Base-by-base conservation (phyloP, 805 yeast genomes). In the Yarrowia divulgata region DNA sequence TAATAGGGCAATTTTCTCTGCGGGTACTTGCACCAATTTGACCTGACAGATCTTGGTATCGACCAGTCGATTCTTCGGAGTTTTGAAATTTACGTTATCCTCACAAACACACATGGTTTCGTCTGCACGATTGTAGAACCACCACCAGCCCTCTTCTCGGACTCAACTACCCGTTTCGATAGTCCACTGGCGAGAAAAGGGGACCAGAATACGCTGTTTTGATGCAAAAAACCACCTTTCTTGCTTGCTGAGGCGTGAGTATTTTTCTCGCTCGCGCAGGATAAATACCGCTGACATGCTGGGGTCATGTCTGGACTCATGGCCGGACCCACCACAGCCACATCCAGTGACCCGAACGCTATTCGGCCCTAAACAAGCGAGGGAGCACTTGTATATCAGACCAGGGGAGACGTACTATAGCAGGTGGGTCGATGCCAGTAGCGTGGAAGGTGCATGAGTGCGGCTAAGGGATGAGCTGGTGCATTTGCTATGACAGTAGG, bases 241-340 rank as follows among this genome's bases (percentile, higher is more conserved):
- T 19, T 7, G 18, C 9, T 3, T 12, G 10, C 29, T 14, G 10
- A 19, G 12, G 18, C 14, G n/a, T 23, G 52, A 2, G 14, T 48
- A 23, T 23, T 46, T 46, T 23, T 35, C 35, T 48, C 35, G 1
- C 13, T 13, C 8, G 8, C 35, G 50, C 50, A 46, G 50, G 52
- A 29, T 16, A 52, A 52, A 52, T 18, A 52, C 43, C 57, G 42
- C 57, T 52, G 40, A 13, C 14, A 52, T 52, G 58, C 58, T 52
- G 19, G 29, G 18, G 43, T 10, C 32, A 35, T 52, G 57, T 32
- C 54, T 34, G 57, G 58, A 4, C 29, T n/a, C 29, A 23, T 23
- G 29, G 29, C 4, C 29, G 29, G 29, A 52, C 58, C 58, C 58
- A 52, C 58, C 58, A 52, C 58, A 52, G 58, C 58, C 58, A 18